phyloP scores from a whole-genome alignment of 1,284 basidiomycete genomes.

The Moesziomyces globuligerus region DNA sequence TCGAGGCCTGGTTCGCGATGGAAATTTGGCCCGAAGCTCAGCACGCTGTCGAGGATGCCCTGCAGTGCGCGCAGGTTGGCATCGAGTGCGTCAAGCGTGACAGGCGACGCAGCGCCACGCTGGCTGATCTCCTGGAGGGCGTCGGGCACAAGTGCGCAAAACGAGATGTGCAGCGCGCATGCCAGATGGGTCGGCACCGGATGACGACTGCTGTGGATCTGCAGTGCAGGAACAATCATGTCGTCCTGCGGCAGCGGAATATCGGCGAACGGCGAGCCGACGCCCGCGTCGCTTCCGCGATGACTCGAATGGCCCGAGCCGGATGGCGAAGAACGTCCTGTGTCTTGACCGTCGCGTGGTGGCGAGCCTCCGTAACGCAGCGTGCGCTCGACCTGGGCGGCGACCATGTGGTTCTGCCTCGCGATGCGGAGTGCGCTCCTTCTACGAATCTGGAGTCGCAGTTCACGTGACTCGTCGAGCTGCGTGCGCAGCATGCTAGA shows the following conservation, averaged over 20 bases:
- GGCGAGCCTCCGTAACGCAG: conserved; percentile 22
- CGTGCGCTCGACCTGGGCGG: conserved; percentile 28
- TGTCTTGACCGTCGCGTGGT: conserved; percentile 6
- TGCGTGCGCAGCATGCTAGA: conserved; percentile 22
- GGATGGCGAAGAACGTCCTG: conserved; percentile 16
- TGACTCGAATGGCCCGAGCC: conserved; percentile 9
- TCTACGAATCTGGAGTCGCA: conserved; percentile 27
- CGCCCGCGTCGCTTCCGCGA: conserved; percentile 29
- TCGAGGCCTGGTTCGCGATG: conserved; percentile 39
- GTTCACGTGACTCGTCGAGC: conserved; percentile 21
- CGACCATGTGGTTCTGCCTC: conserved; percentile 18
- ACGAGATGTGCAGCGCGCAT: conserved; percentile 32
- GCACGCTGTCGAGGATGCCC: conserved; percentile 38
- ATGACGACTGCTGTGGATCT: conserved; percentile 47
- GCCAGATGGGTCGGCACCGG: conserved; percentile 40
- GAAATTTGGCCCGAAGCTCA: conserved; percentile 38
- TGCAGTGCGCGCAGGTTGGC: conserved; percentile 31
- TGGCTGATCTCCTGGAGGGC: conserved; percentile 44
- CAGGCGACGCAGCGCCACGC: conserved; percentile 26
- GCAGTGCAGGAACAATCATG: conserved; percentile 45
- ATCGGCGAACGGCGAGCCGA: conserved; percentile 11
- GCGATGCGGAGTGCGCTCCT: conserved; percentile 35
- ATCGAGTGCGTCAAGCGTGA: conserved; percentile 39
- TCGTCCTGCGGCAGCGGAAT: conserved; percentile 36
- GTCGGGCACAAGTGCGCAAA: conserved; percentile 45